Conservation (phyloP, 208 protist species). For the Acanthamoeba polyphaga region DNA sequence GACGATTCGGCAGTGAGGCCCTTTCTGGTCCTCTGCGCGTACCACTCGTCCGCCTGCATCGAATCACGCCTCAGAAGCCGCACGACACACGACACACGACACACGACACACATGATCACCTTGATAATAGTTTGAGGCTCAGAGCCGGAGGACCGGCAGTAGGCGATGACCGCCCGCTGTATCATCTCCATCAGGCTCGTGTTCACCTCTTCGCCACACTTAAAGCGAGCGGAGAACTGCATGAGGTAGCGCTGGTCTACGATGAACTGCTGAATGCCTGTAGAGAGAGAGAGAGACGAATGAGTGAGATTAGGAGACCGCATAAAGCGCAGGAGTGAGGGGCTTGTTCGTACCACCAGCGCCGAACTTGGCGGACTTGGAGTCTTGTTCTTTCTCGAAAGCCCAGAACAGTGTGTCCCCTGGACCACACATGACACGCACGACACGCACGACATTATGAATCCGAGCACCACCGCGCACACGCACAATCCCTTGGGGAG, state of each 20-base stretch:
- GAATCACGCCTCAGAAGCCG: not conserved
- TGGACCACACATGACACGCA: not conserved
- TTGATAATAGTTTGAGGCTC: not conserved
- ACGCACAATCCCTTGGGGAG: too few relatives aligned
- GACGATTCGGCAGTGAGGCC: not conserved
- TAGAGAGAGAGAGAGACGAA: not conserved
- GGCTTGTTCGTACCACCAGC: not conserved
- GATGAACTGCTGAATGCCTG: conserved; percentile 11
- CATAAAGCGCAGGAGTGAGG: too few relatives aligned
- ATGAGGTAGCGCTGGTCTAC: conserved; percentile 6
- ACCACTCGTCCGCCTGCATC: not conserved
- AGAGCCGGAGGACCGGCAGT: not conserved
- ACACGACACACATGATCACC: not conserved
- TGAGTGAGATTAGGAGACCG: too few relatives aligned
- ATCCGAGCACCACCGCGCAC: too few relatives aligned
- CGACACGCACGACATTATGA: not conserved
- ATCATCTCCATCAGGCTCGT: conserved; percentile 7
- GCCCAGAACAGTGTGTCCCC: conserved; percentile 7
- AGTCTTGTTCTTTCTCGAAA: not conserved
- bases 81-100: not conserved
- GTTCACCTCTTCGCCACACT: not conserved
- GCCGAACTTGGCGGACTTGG: not conserved
- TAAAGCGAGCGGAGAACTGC: not conserved
- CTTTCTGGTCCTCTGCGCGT: not conserved
- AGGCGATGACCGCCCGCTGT: not conserved